phyloP scores from a whole-genome alignment of 2,329 filamentous ascomycete species.

The Grosmannia penicillata region DNA sequence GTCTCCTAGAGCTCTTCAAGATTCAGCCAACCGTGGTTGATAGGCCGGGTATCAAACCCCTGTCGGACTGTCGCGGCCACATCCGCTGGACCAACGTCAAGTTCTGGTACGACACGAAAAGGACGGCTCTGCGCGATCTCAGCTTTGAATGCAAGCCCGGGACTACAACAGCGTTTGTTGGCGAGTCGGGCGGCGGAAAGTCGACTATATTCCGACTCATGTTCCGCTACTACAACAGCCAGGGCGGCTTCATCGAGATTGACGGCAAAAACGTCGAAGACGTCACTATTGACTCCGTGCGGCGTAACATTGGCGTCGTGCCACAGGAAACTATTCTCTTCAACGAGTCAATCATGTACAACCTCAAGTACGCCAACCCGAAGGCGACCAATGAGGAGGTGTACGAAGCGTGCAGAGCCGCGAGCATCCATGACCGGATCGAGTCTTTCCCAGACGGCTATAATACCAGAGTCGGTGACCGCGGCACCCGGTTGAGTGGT shows the following conservation, averaged over 20 bases:
- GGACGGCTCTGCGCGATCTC: conserved; percentile 69
- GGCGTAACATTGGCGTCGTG: conserved; percentile 84
- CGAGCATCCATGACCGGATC: conserved; percentile 40
- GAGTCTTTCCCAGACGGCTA: conserved; percentile 37
- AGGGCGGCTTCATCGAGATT: conserved; percentile 65
- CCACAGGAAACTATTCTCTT: conserved; percentile 78
- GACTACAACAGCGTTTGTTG: conserved; percentile 89
- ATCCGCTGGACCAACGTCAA: conserved; percentile 80
- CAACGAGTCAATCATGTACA: conserved; percentile 40
- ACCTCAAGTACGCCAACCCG: conserved; percentile 36
- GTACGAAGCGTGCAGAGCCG: conserved; percentile 33
- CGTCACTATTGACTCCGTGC: conserved; percentile 84
- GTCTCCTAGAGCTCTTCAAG: conserved; percentile 90
- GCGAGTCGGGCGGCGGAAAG: conserved; percentile 92
- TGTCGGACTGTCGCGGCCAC: conserved; percentile 60
- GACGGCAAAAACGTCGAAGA: conserved; percentile 76
- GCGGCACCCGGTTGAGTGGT: conserved; percentile 39
- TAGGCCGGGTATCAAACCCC: conserved; percentile 43
- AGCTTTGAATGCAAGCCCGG: conserved; percentile 77
- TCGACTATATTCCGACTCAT: conserved; percentile 91
- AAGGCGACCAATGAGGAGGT: conserved; percentile 33
- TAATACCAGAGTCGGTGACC: conserved; percentile 35
- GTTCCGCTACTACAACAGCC: conserved; percentile 89
- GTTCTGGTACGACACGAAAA: conserved; percentile 80
- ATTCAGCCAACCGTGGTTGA: conserved; percentile 88